Evolutionary conservation across 2,329 filamentous ascomycete species (phyloP), one percentile per base, ranked within the genome.

Genomic region (Aschersonia sp.): DNA sequence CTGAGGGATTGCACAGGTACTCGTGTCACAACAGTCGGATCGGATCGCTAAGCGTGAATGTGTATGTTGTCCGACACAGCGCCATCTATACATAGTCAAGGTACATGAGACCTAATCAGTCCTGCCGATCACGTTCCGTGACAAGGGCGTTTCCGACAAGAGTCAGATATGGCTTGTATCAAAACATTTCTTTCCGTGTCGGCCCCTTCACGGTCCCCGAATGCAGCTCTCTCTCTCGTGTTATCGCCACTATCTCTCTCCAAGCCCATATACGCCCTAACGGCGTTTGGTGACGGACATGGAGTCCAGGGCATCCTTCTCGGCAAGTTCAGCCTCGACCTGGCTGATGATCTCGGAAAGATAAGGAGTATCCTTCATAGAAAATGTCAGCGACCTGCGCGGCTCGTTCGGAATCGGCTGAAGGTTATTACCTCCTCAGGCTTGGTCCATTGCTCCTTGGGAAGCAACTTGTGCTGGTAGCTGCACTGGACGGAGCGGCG

Each of bases 401-500:
- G 7, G 31, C 20, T 20, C 20, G 20, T 20, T 20, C 20, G 20
- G 20, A 20, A n/a, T n/a, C 20, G 12, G 35, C 28, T 9, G 35
- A 30, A 12, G 5, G 12, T 51, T 64, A 59, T 61, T 20, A 75
- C 72, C 57, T 75, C 70, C 59, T 74, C 68, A 56, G 69, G 57
- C 67, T 75, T 78, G 57, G 73, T 78, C 77, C 76, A 80, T 62
- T 80, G 65, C 35, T 71, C 62, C 69, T 75, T 75, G 64, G 79
- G 76, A 48, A 83, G 72, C 52, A 82, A 68, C 70, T 80, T 79
- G 66, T 82, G 79, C 60, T 73, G 66, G 61, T 78, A 66, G 59
- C 73, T 78, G 67, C 71, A 73, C 72, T 98, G 92, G 71, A 94
- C 82, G 61, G 92, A 91, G 71, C 92, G 83, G 73, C 92, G 87